These are phyloP conservation scores for Pyropia yezoensis DNA, from an alignment of 23 red algal genomes.

Conservation along the genomic window DNA sequence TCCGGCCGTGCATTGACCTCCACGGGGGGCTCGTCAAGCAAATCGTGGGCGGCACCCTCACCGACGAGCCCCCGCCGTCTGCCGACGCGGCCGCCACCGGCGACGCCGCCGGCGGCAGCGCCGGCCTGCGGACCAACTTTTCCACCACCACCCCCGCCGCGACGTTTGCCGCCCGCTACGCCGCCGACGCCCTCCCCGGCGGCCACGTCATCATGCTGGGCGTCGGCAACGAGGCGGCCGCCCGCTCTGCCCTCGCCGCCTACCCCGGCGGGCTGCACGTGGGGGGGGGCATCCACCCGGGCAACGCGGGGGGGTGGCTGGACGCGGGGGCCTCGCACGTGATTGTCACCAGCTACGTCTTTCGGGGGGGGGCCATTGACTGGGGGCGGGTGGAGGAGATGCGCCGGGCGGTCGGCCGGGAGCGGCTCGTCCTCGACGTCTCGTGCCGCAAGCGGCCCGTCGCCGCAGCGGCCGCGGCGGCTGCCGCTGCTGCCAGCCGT, in stretches of 20 bases:
- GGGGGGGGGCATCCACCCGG: slow-evolving; percentile 77
- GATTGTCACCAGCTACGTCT: slow-evolving; percentile 97
- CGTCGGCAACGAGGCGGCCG: slow-evolving; percentile 59
- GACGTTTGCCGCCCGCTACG: slow-evolving; percentile 56
- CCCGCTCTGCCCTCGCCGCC: slow-evolving; percentile 49
- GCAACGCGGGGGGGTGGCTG: slow-evolving; percentile 42
- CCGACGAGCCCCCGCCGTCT: slow-evolving; percentile 44
- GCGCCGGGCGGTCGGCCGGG: slow-evolving; percentile 28
- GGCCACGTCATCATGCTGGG: slow-evolving; percentile 96
- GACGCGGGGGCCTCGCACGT: slow-evolving; percentile 83
- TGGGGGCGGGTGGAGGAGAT: slow-evolving; percentile 55
- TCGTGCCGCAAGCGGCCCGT: slow-evolving; percentile 53
- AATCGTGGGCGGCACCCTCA: slow-evolving; percentile 80
- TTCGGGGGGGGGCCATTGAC: slow-evolving; percentile 58
- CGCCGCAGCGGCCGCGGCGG: no score
- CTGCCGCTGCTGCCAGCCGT: no score
- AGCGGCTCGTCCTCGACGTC: slow-evolving; percentile 78
- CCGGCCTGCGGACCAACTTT: slow-evolving; percentile 72
- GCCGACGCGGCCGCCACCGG: slow-evolving; percentile 42
- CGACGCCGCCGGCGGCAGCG: slow-evolving; percentile 19
- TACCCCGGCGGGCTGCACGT: slow-evolving; percentile 83
- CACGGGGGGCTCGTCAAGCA: slow-evolving; percentile 87
- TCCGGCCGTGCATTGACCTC: slow-evolving; percentile 96
- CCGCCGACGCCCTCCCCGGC: slow-evolving; percentile 53
- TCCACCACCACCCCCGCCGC: slow-evolving; percentile 47